phyloP scores from a whole-genome alignment of 1,284 basidiomycete genomes.

The Ceratobasidium theobromae region DNA sequence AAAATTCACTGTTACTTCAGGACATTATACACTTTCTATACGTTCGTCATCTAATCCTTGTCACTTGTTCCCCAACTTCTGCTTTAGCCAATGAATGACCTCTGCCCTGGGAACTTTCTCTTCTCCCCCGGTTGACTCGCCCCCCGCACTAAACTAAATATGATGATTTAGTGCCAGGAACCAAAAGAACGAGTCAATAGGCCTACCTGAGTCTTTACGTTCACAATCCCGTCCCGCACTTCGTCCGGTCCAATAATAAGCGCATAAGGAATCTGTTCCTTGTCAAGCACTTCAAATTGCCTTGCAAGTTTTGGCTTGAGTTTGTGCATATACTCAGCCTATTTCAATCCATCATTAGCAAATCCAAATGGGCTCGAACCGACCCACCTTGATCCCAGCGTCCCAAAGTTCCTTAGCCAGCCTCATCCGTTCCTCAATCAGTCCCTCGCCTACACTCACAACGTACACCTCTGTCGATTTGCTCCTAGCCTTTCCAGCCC shows the following conservation, averaged over 20 bases:
- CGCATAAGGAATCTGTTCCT: slow-evolving; percentile 88
- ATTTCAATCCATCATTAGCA: slow-evolving; percentile 31
- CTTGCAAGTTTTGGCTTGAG: slow-evolving; percentile 82
- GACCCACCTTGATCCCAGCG: slow-evolving; percentile 81
- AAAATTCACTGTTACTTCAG: too few relatives aligned
- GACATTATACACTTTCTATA: too few relatives aligned
- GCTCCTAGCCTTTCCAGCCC: too few relatives aligned
- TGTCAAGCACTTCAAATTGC: slow-evolving; percentile 92
- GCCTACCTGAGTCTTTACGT: slow-evolving; percentile 91
- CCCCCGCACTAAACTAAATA: slow-evolving; percentile 56
- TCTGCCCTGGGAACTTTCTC: slow-evolving; percentile 66
- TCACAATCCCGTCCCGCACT: slow-evolving; percentile 77
- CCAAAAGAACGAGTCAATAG: background rate
- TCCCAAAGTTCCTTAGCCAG: slow-evolving; percentile 83
- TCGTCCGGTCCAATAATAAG: slow-evolving; percentile 89
- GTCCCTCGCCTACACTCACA: slow-evolving; percentile 88
- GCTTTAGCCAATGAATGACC: slow-evolving; percentile 64
- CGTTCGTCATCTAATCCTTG: background rate
- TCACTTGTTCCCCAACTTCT: slow-evolving; percentile 10
- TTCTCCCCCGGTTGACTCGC: slow-evolving; percentile 65
- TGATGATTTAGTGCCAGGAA: background rate
- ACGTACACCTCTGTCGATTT: slow-evolving; percentile 97
- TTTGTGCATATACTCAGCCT: slow-evolving; percentile 95
- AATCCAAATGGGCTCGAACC: background rate
- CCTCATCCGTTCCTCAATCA: slow-evolving; percentile 83